Evolutionary conservation across 2,329 filamentous ascomycete genomes (phyloP).

Genomic region (Fusarium musae): DNA sequence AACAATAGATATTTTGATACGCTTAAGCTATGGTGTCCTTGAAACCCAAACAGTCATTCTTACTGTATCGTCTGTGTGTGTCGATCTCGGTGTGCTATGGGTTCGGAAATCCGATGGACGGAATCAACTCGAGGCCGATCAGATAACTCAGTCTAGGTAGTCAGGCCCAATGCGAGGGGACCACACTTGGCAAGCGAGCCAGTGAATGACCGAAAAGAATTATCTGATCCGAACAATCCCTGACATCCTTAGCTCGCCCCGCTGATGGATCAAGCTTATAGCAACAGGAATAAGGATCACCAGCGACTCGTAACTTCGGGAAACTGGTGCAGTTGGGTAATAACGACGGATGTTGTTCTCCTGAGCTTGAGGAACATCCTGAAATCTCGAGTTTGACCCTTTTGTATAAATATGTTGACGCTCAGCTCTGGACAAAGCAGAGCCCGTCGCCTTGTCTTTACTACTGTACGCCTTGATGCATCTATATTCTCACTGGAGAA

Average conservation of each 20-base stretch:
- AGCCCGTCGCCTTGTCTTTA: background rate
- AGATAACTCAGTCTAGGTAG: constrained; percentile 21
- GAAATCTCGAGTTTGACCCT: background rate
- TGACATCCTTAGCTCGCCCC: background rate
- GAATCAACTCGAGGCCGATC: constrained; percentile 17
- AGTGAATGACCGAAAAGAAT: constrained; percentile 38
- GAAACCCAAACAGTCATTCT: background rate
- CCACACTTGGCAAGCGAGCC: background rate
- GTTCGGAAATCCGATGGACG: background rate
- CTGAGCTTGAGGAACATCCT: background rate
- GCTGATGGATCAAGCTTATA: constrained; percentile 1
- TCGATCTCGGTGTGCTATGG: constrained; percentile 2
- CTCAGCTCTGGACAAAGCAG: background rate
- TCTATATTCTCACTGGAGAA: background rate
- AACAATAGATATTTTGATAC: background rate
- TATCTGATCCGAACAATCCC: constrained; percentile 52
- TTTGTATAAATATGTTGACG: background rate
- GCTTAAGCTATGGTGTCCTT: background rate
- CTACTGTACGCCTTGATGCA: background rate
- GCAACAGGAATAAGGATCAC: background rate
- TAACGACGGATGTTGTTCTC: background rate
- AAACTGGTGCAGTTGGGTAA: background rate
- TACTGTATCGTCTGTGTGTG: background rate
- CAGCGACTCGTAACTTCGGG: background rate
- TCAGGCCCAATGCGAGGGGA: background rate